A percentile compares a stretch with the other conserved stretches of the same genome.
phyloP scores from a whole-genome alignment of 305 asterid species.

The Fraxinus paxiana region DNA sequence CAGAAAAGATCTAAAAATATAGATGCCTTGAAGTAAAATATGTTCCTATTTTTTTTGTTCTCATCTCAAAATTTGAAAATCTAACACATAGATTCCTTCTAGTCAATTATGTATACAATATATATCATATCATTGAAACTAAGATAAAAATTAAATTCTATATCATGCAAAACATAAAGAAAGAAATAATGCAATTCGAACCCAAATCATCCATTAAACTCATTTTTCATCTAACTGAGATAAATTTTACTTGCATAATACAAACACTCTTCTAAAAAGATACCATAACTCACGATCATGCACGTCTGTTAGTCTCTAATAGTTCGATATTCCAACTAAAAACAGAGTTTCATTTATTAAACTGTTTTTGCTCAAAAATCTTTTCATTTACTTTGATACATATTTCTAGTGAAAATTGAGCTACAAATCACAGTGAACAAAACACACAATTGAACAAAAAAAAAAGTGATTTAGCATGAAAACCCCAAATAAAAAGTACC shows the following conservation, averaged over 20 bases:
- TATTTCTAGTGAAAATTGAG: not conserved
- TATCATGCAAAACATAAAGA: not conserved
- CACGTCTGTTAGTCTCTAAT: not conserved
- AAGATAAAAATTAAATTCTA: not conserved
- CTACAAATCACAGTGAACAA: not conserved
- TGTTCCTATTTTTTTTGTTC: not conserved
- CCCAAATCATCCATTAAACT: not conserved
- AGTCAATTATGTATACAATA: not conserved
- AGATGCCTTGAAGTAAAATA: not conserved
- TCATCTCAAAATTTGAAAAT: conserved; percentile 1
- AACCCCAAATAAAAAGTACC: not conserved
- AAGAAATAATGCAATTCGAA: not conserved
- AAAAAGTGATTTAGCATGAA: not conserved
- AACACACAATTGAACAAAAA: not conserved
- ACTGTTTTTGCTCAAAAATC: not conserved
- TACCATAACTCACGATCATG: not conserved
- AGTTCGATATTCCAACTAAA: not conserved
- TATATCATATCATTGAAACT: not conserved
- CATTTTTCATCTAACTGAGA: not conserved
- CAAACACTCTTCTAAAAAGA: not conserved
- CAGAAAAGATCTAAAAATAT: not conserved
- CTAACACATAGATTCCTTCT: not conserved
- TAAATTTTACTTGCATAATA: not conserved
- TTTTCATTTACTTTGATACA: not conserved
- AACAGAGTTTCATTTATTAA: not conserved